Base-by-base conservation (phyloP, 495 filamentous ascomycete species). In the Astrothelium subdiscretum region DNA sequence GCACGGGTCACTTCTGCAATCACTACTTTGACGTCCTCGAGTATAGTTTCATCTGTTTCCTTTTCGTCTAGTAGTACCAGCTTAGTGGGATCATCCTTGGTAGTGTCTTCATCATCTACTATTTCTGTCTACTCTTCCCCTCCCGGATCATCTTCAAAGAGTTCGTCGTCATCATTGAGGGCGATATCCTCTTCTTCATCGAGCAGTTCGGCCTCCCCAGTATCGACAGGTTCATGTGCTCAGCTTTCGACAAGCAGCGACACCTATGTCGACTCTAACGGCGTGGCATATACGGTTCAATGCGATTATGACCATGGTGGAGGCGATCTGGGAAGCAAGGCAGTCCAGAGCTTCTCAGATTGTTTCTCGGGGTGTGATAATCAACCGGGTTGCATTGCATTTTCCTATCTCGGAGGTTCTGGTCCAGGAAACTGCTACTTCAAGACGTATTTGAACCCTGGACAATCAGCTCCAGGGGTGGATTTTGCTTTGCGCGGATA, bases 371-470 rank as follows among this genome's bases (percentile, higher is more conserved):
- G 13, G 1, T 67, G 65, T 54, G 65, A 64, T 29, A 32, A 15
- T 4, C 31, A 10, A 32, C 18, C 58, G 31, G 59, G 59, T 11
- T 67, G 65, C 44, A 35, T 63, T 24, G 65, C 54, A 10, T 67
- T 67, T 38, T 26, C 65, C 6, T 67, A 65, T 51, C 29, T 60
- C 1, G 62, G 65, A 22, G 63, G 59, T 11, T 24, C 27, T 2
- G 60, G 52, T 12, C n/a, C 51, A n/a, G 65, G 65, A 35, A 65
- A 54, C 20, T 67, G 65, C 44, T 67, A 67, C 58, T 57, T 67
- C n/a, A 67, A 65, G 63, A 58, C 20, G 22, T 54, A 3, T 1
- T 15, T 54, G 5, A 54, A 54, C 24, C 48, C 48, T 0, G 48
- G 48, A 20, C 48, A 54, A 54, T 3, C 48, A 0, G 12, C 48